These are phyloP conservation scores for Annona cherimola DNA, from an alignment of 164 flowering plant species.

Conservation along the genomic window DNA sequence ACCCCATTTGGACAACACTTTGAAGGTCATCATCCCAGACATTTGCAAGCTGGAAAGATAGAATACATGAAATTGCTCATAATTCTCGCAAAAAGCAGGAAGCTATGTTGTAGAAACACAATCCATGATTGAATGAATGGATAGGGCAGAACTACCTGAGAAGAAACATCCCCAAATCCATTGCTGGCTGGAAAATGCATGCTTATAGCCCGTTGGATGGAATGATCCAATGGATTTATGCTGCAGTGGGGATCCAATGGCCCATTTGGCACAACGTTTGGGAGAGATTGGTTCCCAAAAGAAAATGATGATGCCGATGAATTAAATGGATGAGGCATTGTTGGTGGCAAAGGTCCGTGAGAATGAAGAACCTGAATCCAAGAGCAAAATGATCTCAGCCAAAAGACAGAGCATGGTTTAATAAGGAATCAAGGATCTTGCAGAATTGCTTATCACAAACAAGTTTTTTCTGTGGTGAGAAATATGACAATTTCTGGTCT, in stretches of 20 bases:
- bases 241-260: slow-evolving; percentile 29
- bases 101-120: too few species aligned
- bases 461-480: too few species aligned
- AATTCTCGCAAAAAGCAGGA: neutral
- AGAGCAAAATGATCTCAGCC: slow-evolving; percentile 1
- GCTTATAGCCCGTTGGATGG: slow-evolving; percentile 25
- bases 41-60: slow-evolving; percentile 38
- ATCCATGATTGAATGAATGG: neutral
- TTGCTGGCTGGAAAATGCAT: slow-evolving; percentile 44
- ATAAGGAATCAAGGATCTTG: neutral
- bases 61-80: neutral
- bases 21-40: slow-evolving; percentile 86
- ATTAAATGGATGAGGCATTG: slow-evolving; percentile 35
- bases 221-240: slow-evolving; percentile 31
- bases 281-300: slow-evolving; percentile 36
- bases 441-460: too few species aligned
- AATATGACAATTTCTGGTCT: too few species aligned
- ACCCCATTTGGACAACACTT: slow-evolving; percentile 84
- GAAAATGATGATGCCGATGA: slow-evolving; percentile 40
- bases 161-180: slow-evolving; percentile 34
- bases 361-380: slow-evolving; percentile 48
- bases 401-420: neutral
- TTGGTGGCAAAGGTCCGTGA: slow-evolving; percentile 37
- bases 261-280: slow-evolving; percentile 25
- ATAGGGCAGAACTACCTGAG: slow-evolving; percentile 48